Base-by-base conservation (phyloP, 805 yeast genomes). In the Nakazawaea sp. region DNA sequence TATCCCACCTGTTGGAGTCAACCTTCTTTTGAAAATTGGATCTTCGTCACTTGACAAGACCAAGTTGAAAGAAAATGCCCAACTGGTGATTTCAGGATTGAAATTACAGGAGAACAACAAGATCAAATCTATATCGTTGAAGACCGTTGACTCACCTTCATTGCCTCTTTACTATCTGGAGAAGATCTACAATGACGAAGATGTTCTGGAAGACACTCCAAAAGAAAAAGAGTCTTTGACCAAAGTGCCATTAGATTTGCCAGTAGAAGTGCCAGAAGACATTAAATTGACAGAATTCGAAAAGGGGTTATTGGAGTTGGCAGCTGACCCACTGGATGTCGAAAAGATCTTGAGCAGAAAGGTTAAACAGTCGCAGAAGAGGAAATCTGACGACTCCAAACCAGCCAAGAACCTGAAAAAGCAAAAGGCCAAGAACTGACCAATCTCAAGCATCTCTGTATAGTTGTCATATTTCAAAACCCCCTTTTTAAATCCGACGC, bases 141-240 rank as follows among this genome's bases (percentile, higher is more conserved):
- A 87, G 63, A 69, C 90, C 10, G 62, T 67, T 40, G 58, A 61
- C 29, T 85, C 96, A 16, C 96, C 96, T 16, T 74, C 89, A 7
- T 65, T 92, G 49, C 97, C 99, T 31, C 66, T 92, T 42, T 92
- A 67, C 60, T 75, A 79, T 52, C 66, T 81, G 32, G 80, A 81
- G 21, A 68, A 66, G 45, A 53, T 80, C 35, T 70, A 59, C 52
- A 49, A 54, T 26, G 78, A 72, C 18, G 62, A 60, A 28, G 85
- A 79, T 49, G 59, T 73, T 28, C 56, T 60, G 7, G 61, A 57
- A 10, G 65, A 58, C 15, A 45, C 50, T 8, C 38, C 38, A 3
- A 41, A 43, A 27, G 43, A 56, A 15, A 47, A 51, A 18, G 56
- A 52, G 11, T 10, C 35, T 10, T 9, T 4, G 8, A 43, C 44